Evolutionary conservation across 495 filamentous ascomycete genomes (phyloP).

Genomic region (Parachaetomium inaequale): DNA sequence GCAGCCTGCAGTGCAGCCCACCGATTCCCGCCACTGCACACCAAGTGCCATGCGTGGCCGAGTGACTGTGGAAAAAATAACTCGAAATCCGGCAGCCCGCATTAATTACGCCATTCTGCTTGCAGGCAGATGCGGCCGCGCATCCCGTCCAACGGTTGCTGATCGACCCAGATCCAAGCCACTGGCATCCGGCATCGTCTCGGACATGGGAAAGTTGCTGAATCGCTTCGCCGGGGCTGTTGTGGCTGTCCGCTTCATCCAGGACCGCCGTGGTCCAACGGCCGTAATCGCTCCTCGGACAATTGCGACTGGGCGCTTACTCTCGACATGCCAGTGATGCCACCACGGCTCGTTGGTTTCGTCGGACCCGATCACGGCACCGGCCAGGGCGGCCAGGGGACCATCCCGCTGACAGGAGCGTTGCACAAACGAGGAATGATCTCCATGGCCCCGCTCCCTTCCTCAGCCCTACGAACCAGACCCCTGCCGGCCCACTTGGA

Average conservation of each 20-base stretch:
- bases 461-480: conserved; percentile 15
- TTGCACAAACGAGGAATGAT: neutral
- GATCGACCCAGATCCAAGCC: neutral
- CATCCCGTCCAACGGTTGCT: neutral
- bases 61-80: neutral
- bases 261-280: neutral
- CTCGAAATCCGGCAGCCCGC: neutral
- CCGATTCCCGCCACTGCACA: too few relatives aligned
- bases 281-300: neutral
- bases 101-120: conserved; percentile 2
- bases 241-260: neutral
- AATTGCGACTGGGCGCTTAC: conserved; percentile 3
- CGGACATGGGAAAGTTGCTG: neutral
- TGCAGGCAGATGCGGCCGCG: neutral
- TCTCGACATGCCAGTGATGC: neutral
- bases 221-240: neutral
- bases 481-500: neutral
- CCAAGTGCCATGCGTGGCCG: too few relatives aligned
- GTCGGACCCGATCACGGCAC: neutral
- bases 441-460: neutral
- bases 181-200: too few relatives aligned
- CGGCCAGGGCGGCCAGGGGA: neutral
- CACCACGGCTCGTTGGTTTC: too few relatives aligned
- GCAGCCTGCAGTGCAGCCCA: neutral
- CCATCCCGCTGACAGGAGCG: neutral